phyloP scores from a whole-genome alignment of 2,329 filamentous ascomycete species.

The Acephala macrosclerotiorum region DNA sequence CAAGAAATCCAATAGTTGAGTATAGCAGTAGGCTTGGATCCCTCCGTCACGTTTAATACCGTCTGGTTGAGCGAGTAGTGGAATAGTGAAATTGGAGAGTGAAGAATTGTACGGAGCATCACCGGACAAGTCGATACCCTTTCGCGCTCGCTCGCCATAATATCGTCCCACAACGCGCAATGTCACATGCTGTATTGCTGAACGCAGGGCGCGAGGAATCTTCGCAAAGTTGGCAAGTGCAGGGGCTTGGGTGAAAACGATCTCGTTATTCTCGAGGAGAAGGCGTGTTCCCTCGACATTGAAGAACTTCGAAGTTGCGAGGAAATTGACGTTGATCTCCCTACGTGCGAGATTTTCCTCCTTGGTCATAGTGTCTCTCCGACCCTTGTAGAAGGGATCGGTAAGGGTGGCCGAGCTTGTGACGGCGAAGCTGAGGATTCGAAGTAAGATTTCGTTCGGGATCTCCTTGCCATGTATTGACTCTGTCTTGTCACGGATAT shows the following conservation, averaged over 20 bases:
- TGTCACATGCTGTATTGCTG: constrained; percentile 54
- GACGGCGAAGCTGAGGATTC: constrained; percentile 59
- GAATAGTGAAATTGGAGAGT: constrained; percentile 20
- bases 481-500: constrained; percentile 11
- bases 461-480: constrained; percentile 45
- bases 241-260: constrained; percentile 61
- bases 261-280: constrained; percentile 60
- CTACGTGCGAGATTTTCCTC: constrained; percentile 51
- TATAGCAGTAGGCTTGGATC: constrained; percentile 36
- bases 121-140: constrained; percentile 20
- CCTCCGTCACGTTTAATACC: constrained; percentile 30
- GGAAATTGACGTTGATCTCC: constrained; percentile 60
- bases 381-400: constrained; percentile 58
- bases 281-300: constrained; percentile 56
- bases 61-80: constrained; percentile 23
- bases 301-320: constrained; percentile 59
- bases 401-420: constrained; percentile 58
- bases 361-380: constrained; percentile 52
- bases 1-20: constrained; percentile 35
- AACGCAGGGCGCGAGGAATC: constrained; percentile 51
- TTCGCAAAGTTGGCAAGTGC: constrained; percentile 58
- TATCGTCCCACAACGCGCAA: constrained; percentile 62
- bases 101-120: constrained; percentile 25
- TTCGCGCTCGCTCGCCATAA: constrained; percentile 56
- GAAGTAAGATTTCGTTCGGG: constrained; percentile 60